Evolutionary conservation across 352 stramenopile genomes (phyloP).

Genomic region (Globisporangium iwayamae): DNA sequence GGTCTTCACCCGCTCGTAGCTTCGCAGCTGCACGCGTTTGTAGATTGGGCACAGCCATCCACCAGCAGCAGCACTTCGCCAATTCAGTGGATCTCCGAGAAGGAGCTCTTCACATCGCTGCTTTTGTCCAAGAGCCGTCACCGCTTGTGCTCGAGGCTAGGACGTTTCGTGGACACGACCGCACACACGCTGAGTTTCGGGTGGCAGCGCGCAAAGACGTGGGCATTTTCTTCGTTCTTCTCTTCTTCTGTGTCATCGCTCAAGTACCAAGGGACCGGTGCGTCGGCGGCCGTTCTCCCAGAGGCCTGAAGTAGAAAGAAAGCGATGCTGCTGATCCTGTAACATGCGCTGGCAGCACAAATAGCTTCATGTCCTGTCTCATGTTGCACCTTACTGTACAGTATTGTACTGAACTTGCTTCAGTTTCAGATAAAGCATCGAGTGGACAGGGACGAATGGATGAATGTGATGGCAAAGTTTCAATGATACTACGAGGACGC

Average conservation of each 20-base stretch:
- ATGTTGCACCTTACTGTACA: no score
- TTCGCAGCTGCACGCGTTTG: constrained; percentile 9
- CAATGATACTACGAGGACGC: no score
- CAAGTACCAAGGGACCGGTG: neutral
- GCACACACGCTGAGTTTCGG: neutral
- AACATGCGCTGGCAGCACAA: neutral
- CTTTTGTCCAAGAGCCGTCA: neutral
- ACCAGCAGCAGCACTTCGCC: neutral
- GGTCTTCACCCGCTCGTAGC: constrained; percentile 9
- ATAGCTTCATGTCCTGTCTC: neutral
- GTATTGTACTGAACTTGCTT: no score
- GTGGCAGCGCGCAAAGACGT: constrained; percentile 5
- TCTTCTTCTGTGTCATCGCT: neutral
- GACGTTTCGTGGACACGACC: neutral
- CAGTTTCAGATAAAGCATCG: no score
- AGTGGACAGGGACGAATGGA: no score
- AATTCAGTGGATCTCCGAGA: neutral
- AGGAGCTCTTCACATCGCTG: neutral
- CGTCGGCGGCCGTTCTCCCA: neutral
- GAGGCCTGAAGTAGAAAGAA: neutral
- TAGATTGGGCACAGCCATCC: constrained; percentile 9
- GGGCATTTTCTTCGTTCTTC: neutral
- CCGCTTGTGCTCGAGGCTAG: neutral
- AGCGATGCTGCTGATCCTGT: neutral
- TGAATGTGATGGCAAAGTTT: no score